Conservation (phyloP, 1,139 yeast genomes). For the Candida tetrigidarum region DNA sequence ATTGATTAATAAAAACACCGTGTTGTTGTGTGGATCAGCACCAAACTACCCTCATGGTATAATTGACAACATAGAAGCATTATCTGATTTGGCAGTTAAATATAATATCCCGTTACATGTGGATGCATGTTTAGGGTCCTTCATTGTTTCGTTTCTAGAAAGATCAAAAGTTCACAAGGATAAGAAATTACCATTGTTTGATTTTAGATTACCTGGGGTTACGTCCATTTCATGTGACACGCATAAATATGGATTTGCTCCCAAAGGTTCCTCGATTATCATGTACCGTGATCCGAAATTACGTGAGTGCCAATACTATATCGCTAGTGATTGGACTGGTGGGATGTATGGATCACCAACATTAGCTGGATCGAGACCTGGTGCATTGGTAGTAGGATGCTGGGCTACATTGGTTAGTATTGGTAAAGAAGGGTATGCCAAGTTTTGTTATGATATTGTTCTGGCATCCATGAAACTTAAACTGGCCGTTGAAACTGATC, state of each 20-base stretch:
- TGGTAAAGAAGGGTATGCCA: constrained; percentile 78
- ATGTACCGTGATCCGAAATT: constrained; percentile 77
- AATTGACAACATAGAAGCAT: constrained; percentile 80
- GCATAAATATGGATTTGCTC: constrained; percentile 98
- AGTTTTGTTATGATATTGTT: constrained; percentile 70
- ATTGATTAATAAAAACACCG: constrained; percentile 77
- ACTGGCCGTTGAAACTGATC: constrained; percentile 42
- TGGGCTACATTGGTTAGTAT: constrained; percentile 90
- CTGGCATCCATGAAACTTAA: constrained; percentile 64
- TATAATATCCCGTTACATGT: constrained; percentile 85
- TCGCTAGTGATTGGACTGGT: constrained; percentile 87
- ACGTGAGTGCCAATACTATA: constrained; percentile 83
- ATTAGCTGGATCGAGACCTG: constrained; percentile 95
- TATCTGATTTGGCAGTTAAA: constrained; percentile 67
- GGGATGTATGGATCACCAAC: constrained; percentile 98
- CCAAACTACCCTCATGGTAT: constrained; percentile 98
- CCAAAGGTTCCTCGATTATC: constrained; percentile 92
- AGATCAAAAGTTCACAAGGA: constrained; percentile 59
- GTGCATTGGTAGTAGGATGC: constrained; percentile 95
- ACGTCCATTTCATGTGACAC: constrained; percentile 98
- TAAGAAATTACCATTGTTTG: constrained; percentile 62
- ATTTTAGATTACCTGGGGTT: constrained; percentile 91
- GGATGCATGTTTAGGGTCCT: constrained; percentile 95
- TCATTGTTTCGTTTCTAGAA: constrained; percentile 80
- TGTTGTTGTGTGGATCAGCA: constrained; percentile 87